phyloP scores from a whole-genome alignment of 2,329 filamentous ascomycete species.

The Trematosphaeria pertusa region DNA sequence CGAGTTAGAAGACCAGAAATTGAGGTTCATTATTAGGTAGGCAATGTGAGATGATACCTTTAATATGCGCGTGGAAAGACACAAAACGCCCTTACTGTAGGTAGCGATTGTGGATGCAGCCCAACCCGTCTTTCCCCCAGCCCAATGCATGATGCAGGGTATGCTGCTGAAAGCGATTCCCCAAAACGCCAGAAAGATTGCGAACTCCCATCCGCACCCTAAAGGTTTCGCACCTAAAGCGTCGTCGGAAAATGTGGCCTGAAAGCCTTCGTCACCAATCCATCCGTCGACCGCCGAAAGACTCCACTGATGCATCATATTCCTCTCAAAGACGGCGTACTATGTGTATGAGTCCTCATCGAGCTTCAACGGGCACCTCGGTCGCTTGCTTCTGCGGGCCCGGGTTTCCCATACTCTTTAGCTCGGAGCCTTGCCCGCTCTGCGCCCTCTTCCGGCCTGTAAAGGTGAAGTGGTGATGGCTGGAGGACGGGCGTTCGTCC shows the following conservation, averaged over 20 bases:
- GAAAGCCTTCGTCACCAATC: background rate
- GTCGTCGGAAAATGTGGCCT: background rate
- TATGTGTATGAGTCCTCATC: conserved; percentile 11
- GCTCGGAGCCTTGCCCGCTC: conserved; percentile 73
- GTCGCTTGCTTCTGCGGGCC: conserved; percentile 15
- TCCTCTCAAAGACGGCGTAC: background rate
- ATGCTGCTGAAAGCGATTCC: conserved; percentile 6
- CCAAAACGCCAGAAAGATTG: conserved; percentile 3
- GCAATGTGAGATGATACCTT: conserved; percentile 3
- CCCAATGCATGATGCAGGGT: conserved; percentile 3
- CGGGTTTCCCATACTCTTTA: conserved; percentile 66
- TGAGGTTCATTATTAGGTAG: conserved; percentile 8
- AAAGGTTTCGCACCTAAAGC: background rate
- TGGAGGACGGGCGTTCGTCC: conserved; percentile 53
- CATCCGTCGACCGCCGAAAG: background rate
- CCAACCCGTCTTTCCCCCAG: background rate
- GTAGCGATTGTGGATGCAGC: conserved; percentile 18
- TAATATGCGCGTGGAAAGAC: conserved; percentile 4
- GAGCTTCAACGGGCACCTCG: conserved; percentile 35
- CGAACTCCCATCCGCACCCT: background rate
- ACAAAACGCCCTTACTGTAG: conserved; percentile 3
- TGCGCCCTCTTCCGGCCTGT: conserved; percentile 74
- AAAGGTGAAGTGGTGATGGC: conserved; percentile 68
- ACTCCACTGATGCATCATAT: background rate
- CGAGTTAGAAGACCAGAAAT: no score